A percentile compares a stretch with the other conserved stretches of the same genome.
Evolutionary conservation across 164 flowering plant genomes (phyloP).

Genomic region (Sextonia rubra): DNA sequence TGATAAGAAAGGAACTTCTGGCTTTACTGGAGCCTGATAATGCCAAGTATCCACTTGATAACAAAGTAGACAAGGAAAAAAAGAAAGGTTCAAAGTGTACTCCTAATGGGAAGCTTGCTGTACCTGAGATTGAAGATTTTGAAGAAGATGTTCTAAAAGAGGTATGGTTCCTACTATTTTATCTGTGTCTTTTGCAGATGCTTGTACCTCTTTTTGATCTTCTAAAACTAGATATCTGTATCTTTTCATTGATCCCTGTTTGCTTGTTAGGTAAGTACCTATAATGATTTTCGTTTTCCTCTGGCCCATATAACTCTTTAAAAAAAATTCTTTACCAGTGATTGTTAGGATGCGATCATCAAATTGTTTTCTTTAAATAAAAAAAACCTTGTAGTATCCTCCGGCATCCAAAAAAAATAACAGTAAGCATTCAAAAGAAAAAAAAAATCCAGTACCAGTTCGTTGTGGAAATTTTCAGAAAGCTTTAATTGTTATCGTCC

Average conservation of each 20-base stretch:
- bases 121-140: conserved; percentile 74
- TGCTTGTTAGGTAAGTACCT: background rate
- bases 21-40: conserved; percentile 86
- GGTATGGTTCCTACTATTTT: conserved; percentile 32
- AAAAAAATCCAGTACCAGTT: too few species aligned
- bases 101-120: conserved; percentile 42
- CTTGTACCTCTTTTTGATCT: background rate
- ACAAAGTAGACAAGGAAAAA: conserved; percentile 58
- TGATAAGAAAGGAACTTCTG: conserved; percentile 80
- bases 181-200: background rate
- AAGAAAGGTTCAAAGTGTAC: conserved; percentile 72
- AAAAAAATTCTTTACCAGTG: too few species aligned
- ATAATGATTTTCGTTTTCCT: too few species aligned
- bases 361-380: too few species aligned
- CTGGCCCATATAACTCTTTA: too few species aligned
- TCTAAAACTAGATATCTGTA: background rate
- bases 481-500: too few species aligned
- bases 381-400: too few species aligned
- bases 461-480: too few species aligned
- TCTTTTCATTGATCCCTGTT: background rate
- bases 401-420: too few species aligned
- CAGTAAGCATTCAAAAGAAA: too few species aligned
- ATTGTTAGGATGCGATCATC: too few species aligned
- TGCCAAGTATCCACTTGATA: conserved; percentile 90
- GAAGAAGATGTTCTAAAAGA: conserved; percentile 67